Evolutionary conservation across 129 eudicot species (phyloP).

Genomic region (Mikania micrantha): DNA sequence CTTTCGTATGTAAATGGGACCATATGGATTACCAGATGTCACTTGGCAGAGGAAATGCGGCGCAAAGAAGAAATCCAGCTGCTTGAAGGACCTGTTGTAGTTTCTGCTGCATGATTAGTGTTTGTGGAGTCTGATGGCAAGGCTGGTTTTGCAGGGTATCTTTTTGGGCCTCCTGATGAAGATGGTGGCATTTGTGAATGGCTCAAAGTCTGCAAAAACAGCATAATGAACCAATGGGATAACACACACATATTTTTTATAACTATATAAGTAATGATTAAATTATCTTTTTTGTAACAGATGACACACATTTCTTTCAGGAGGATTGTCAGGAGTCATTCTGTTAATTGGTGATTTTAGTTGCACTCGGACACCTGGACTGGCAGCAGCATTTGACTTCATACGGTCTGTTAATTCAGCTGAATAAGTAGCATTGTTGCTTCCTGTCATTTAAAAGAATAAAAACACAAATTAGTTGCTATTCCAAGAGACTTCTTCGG

Average conservation of each 20-base stretch:
- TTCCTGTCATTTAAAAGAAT: constrained; percentile 26
- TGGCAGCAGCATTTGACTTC: constrained; percentile 53
- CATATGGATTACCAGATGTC: constrained; percentile 34
- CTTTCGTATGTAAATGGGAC: neutral
- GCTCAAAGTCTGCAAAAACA: constrained; percentile 33
- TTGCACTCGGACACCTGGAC: constrained; percentile 70
- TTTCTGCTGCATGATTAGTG: constrained; percentile 60
- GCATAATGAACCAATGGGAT: neutral
- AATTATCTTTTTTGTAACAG: neutral
- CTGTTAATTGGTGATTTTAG: constrained; percentile 54
- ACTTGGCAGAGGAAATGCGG: constrained; percentile 89
- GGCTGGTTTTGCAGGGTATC: constrained; percentile 54
- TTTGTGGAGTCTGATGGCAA: constrained; percentile 54
- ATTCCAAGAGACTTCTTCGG: neutral
- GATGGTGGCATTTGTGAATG: constrained; percentile 50
- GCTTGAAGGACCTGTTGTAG: constrained; percentile 58
- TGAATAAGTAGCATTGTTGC: constrained; percentile 47
- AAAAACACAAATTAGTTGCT: constrained; percentile 11
- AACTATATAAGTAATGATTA: neutral
- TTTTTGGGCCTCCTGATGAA: constrained; percentile 52
- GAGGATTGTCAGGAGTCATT: constrained; percentile 50
- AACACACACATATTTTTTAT: too few species aligned
- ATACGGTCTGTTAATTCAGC: constrained; percentile 57
- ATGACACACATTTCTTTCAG: constrained; percentile 52
- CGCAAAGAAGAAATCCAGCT: constrained; percentile 91